Base-by-base conservation (phyloP, 2,329 filamentous ascomycete species). In the Fusarium tupiense region DNA sequence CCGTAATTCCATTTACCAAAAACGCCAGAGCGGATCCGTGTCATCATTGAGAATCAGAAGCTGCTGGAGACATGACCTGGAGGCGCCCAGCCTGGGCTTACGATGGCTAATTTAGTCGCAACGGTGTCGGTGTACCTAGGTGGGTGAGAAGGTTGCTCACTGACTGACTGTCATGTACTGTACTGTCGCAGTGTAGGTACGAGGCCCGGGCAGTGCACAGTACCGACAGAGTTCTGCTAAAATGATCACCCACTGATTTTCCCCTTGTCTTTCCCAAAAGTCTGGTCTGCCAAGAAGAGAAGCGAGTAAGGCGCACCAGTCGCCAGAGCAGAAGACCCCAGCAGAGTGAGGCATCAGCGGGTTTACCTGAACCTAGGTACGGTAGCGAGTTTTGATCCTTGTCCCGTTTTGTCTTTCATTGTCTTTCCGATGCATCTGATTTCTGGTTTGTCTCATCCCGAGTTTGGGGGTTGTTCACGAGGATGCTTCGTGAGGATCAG, bases 21-120 rank as follows among this genome's bases (percentile, higher is more conserved):
- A 58, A 56, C 52, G 67, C 67, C 47, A 70, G 47, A 61, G 67
- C 61, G 67, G 67, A 70, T 56, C 67, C 67, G 54, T 74, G 67
- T 54, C 56, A 72, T 72, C 67, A 72, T 49, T 52, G 50, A 46
- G 65, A 50, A 56, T 7, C 54, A 46, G 65, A 50, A 56, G 16
- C 54, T 44, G 49, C 49, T 35, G 49, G 49, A 52, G 29, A 24
- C 49, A 7, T 52, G 35, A 49, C 49, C 50, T 58, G 35, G 31
- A 50, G 29, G 35, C 31, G 43, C 57, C 38, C 38, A 57, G 43
- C 50, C 54, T 67, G 44, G 31, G 44, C 38, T 58, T 49, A 17
- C 24, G 17, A 22, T 64, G 40, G 54, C 57, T 46, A 69, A 71
- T 47, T 56, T 71, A 66, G 66, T 70, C 37, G 44, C 38, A 70